Evolutionary conservation across 345 rosid genomes (phyloP), one percentile per base, ranked within the genome.

Genomic region (Pugionium cornutum): DNA sequence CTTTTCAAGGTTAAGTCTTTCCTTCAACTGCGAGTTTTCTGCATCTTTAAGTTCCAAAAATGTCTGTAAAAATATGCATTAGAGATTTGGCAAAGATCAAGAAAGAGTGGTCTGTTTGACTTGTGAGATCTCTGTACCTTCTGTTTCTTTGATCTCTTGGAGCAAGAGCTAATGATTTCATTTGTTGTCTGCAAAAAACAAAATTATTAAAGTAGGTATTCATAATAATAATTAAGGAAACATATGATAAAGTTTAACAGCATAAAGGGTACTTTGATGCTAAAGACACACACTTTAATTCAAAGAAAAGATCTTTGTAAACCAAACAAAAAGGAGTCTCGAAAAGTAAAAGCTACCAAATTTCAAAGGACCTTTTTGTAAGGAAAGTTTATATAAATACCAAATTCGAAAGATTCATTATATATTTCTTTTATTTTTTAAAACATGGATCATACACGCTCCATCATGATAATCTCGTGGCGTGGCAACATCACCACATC

Each of bases 31-130:
- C 34, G 66, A 43, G 53, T 25, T 66, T 69, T 83, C 96, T 70
- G 84, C 91, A 58, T 82, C 86, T 65, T 80, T 81, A 39, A 91
- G 94, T 67, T 86, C 94, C 50, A 80, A 82, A 79, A 77, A 85
- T 0, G 91, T 84, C 97, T 91, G 83, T 26, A 65, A 59, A 66
- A 48, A 58, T 26, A 27, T 10, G 4, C 27, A 1, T 44, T 29
- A 4, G 40, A 27, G 11, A 10, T 33, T 28, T 40, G 9, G 31
- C 58, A 36, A 11, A 37, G 33, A 34, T 47, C 52, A 42, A 32
- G 18, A 18, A 18, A 18, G 18, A 18, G 18, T 18, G 18, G 18
- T 18, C 18, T 18, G 0, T 18, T 18, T 18, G 18, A 18, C 18
- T 18, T 18, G 18, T 31, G 2, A 51, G 28, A 33, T 53, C 11